phyloP scores from a whole-genome alignment of 2,329 filamentous ascomycete genomes.

The Monilinia laxa region DNA sequence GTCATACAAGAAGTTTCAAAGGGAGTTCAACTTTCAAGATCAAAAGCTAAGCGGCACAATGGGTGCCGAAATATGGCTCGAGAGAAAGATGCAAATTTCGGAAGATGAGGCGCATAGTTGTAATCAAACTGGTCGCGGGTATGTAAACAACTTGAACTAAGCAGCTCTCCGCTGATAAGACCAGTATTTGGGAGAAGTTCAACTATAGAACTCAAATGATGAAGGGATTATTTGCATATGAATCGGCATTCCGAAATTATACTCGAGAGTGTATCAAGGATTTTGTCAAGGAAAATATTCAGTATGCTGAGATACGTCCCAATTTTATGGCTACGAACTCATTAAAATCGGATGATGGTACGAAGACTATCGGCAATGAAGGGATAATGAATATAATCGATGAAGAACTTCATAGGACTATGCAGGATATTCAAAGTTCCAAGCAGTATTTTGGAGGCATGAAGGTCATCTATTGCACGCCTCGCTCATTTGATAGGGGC shows the following conservation, averaged over 20 bases:
- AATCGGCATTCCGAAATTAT: constrained; percentile 60
- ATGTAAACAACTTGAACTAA: constrained; percentile 34
- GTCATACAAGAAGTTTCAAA: constrained; percentile 47
- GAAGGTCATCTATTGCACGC: constrained; percentile 71
- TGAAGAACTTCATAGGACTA: constrained; percentile 53
- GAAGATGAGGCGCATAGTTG: constrained; percentile 58
- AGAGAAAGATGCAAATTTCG: constrained; percentile 60
- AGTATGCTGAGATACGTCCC: constrained; percentile 69
- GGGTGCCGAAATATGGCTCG: constrained; percentile 54
- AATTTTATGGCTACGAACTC: constrained; percentile 65
- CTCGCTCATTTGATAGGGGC: constrained; percentile 54
- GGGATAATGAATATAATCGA: constrained; percentile 62
- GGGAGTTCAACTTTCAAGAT: constrained; percentile 39
- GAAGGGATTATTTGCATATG: constrained; percentile 70
- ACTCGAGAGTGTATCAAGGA: constrained; percentile 59
- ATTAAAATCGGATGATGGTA: constrained; percentile 59
- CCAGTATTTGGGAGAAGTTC: constrained; percentile 58
- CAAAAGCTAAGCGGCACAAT: constrained; percentile 34
- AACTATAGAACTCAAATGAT: constrained; percentile 69
- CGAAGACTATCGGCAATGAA: constrained; percentile 51
- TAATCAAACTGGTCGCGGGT: constrained; percentile 53
- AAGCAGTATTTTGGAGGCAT: constrained; percentile 57
- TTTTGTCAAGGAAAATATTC: constrained; percentile 64
- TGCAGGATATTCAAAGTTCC: constrained; percentile 42
- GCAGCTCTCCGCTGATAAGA: constrained; percentile 26